These are phyloP conservation scores for Symbiodinium pilosum DNA, from an alignment of 73 alveolate genomes.

Conservation along the genomic window DNA sequence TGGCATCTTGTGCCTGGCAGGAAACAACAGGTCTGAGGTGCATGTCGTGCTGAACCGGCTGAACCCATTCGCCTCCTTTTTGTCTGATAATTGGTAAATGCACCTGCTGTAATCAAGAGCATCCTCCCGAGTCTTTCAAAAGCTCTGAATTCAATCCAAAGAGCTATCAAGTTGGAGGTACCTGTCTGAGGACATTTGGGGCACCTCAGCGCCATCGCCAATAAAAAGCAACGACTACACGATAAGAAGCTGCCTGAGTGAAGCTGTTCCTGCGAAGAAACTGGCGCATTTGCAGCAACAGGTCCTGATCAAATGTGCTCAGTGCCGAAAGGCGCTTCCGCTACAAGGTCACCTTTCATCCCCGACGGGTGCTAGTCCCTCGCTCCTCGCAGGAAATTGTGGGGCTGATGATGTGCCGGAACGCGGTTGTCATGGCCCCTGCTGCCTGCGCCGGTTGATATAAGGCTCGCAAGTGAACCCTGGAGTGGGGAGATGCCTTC, in stretches of 20 bases:
- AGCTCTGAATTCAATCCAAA: not conserved
- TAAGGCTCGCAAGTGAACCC: not conserved
- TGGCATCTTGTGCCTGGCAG: not conserved
- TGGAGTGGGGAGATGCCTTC: too few species aligned
- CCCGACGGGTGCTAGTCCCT: too few species aligned
- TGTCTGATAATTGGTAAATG: not conserved
- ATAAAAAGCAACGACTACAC: not conserved
- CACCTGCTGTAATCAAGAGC: not conserved
- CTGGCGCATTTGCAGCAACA: constrained; percentile 9
- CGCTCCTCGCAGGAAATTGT: constrained; percentile 22
- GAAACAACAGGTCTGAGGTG: not conserved
- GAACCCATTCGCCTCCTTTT: not conserved
- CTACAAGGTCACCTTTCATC: too few species aligned
- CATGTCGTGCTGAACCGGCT: not conserved
- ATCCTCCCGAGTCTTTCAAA: not conserved
- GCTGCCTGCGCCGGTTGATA: not conserved
- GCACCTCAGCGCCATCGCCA: not conserved
- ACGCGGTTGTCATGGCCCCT: constrained; percentile 27
- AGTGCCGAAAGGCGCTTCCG: too few species aligned
- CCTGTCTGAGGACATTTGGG: constrained; percentile 7
- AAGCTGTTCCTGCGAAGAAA: constrained; percentile 6
- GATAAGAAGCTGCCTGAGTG: not conserved
- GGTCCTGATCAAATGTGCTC: too few species aligned
- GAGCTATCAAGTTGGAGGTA: not conserved
- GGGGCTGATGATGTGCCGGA: not conserved